A percentile compares a stretch with the other conserved stretches of the same genome.
Conservation (phyloP, 495 filamentous ascomycete genomes). For the Hypoxylon intermedium region DNA sequence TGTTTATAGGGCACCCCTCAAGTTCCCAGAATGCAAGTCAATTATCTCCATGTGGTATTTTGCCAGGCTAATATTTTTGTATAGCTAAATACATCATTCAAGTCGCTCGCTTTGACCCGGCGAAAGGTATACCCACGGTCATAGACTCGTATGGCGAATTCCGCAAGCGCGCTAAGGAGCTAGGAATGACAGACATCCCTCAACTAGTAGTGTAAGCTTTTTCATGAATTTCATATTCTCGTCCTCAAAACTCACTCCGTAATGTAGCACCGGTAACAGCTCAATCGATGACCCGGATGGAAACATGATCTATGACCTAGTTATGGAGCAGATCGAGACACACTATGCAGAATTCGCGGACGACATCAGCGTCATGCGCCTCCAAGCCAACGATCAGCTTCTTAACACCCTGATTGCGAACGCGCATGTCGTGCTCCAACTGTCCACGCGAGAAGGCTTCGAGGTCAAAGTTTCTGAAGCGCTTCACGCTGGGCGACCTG, state of each 20-base stretch:
- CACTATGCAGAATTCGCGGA: conserved; percentile 56
- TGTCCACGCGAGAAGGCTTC: conserved; percentile 85
- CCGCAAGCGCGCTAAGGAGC: conserved; percentile 61
- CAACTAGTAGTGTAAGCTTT: conserved; percentile 69
- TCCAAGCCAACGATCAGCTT: conserved; percentile 79
- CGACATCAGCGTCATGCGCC: conserved; percentile 76
- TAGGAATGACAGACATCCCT: conserved; percentile 59
- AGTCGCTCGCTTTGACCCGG: conserved; percentile 84
- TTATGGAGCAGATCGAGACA: conserved; percentile 69
- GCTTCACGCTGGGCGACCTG: conserved; percentile 81
- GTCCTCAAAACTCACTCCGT: conserved; percentile 1
- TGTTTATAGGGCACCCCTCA: conserved; percentile 63
- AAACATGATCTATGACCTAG: conserved; percentile 73
- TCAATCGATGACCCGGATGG: conserved; percentile 89
- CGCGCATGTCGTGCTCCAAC: conserved; percentile 75
- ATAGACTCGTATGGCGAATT: conserved; percentile 80
- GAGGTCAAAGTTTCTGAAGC: conserved; percentile 92
- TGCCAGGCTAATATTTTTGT: conserved; percentile 1
- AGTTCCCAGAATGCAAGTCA: conserved; percentile 66
- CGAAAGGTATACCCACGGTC: conserved; percentile 84
- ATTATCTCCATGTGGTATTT: not conserved
- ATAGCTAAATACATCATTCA: conserved; percentile 78
- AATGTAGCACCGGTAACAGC: conserved; percentile 67
- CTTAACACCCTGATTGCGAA: conserved; percentile 82
- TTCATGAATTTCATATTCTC: not conserved